Evolutionary conservation across 208 protist species (phyloP).

Genomic region (Angomonas ambiguus): DNA sequence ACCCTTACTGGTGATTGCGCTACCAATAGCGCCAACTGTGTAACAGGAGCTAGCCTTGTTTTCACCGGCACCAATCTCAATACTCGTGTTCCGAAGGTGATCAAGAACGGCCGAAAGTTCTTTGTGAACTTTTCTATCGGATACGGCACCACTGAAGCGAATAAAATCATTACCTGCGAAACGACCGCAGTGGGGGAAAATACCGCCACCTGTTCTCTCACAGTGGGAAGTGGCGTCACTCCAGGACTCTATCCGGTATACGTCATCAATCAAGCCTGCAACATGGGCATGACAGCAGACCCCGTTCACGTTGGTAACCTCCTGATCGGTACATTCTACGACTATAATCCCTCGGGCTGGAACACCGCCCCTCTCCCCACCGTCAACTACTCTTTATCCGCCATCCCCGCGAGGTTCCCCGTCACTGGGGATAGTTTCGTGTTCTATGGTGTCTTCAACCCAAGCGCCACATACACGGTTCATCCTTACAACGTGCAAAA

Average conservation of each 20-base stretch:
- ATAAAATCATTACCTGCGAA: not conserved
- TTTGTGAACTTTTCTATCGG: conserved; percentile 13
- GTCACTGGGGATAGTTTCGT: conserved; percentile 11
- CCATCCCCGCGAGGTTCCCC: not conserved
- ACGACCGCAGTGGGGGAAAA: not conserved
- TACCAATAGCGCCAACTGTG: conserved; percentile 10
- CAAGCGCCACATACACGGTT: conserved; percentile 4
- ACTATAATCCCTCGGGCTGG: not conserved
- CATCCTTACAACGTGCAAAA: conserved; percentile 14
- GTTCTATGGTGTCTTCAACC: conserved; percentile 13
- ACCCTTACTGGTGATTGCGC: not conserved
- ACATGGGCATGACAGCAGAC: conserved; percentile 9
- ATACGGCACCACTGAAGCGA: not conserved
- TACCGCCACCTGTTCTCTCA: conserved; percentile 4
- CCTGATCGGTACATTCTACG: conserved; percentile 12
- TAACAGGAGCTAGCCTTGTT: conserved; percentile 5
- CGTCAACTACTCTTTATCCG: not conserved
- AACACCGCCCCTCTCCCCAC: not conserved
- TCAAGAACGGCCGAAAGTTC: not conserved
- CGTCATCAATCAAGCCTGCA: conserved; percentile 4
- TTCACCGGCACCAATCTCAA: conserved; percentile 1
- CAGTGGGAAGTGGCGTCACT: not conserved
- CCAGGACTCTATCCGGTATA: conserved; percentile 10
- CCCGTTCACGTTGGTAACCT: conserved; percentile 12
- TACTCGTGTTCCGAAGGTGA: not conserved